phyloP scores from a whole-genome alignment of 169 alveolate species.

The Eimeria tenella region DNA sequence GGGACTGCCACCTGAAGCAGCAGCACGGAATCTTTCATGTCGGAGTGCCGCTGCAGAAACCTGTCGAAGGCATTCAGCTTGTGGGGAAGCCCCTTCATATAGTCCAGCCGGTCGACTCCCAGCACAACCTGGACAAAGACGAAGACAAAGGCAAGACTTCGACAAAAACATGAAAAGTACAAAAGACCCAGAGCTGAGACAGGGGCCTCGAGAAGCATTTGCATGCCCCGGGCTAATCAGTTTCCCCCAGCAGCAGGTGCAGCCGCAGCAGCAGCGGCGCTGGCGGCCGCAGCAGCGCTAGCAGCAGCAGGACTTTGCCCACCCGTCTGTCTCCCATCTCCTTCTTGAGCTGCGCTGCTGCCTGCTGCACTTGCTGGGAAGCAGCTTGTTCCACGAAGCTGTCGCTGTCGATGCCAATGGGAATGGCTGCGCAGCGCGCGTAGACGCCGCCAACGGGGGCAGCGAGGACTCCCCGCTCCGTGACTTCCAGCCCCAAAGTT shows the following conservation, averaged over 20 bases:
- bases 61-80: conserved; percentile 82
- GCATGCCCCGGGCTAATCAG: too few relatives aligned
- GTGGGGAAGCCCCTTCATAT: conserved; percentile 85
- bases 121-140: neutral
- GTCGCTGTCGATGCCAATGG: conserved; percentile 80
- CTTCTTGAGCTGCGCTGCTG: conserved; percentile 7
- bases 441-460: conserved; percentile 80
- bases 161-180: neutral
- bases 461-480: conserved; percentile 78
- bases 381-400: conserved; percentile 8
- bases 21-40: conserved; percentile 62
- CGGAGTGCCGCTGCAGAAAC: conserved; percentile 79
- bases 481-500: conserved; percentile 88
- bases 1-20: conserved; percentile 82
- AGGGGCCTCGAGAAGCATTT: neutral
- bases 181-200: neutral
- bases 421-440: conserved; percentile 78
- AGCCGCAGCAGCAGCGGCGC: too few relatives aligned
- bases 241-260: too few relatives aligned
- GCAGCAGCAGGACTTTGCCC: neutral
- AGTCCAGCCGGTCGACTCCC: conserved; percentile 83
- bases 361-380: conserved; percentile 40
- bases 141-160: neutral
- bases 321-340: conserved; percentile 13
- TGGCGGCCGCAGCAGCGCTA: too few relatives aligned